These are phyloP conservation scores for Thelonectria rubi DNA, from an alignment of 2,329 filamentous ascomycete genomes.

Conservation along the genomic window DNA sequence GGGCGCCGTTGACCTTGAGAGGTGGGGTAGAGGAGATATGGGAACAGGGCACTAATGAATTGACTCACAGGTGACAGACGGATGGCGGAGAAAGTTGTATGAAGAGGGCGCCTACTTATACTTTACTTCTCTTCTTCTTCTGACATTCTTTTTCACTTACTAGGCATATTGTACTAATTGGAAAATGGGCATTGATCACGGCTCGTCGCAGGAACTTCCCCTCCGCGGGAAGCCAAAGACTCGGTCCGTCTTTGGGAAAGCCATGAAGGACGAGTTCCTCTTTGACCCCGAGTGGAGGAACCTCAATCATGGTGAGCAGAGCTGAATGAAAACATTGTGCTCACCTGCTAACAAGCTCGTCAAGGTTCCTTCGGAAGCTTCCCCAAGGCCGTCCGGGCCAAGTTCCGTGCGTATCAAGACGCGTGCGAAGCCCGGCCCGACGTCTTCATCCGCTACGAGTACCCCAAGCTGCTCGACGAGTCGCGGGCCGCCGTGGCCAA, in stretches of 20 bases:
- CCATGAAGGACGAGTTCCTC: constrained; percentile 71
- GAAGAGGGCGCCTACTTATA: not conserved
- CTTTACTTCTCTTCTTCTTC: no score
- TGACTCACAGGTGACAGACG: constrained; percentile 28
- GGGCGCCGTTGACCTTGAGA: constrained; percentile 37
- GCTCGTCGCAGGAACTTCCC: constrained; percentile 33
- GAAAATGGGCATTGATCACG: constrained; percentile 35
- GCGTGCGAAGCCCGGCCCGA: constrained; percentile 75
- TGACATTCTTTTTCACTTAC: not conserved
- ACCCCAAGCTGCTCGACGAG: constrained; percentile 69
- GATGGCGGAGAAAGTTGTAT: not conserved
- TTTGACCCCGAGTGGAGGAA: constrained; percentile 74
- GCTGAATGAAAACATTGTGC: not conserved
- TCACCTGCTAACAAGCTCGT: not conserved
- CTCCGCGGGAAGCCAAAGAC: constrained; percentile 33
- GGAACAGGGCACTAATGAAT: constrained; percentile 5
- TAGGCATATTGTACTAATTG: not conserved
- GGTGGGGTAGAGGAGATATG: constrained; percentile 32
- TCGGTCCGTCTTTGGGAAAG: constrained; percentile 45
- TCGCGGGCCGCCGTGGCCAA: constrained; percentile 74
- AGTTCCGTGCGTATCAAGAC: constrained; percentile 72
- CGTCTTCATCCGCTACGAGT: constrained; percentile 76
- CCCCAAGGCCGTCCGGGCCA: constrained; percentile 68
- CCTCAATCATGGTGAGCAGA: constrained; percentile 76
- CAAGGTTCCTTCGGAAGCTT: constrained; percentile 82